Evolutionary conservation across 1,284 basidiomycete genomes (phyloP), one percentile per base, ranked within the genome.

Genomic region (Naganishia sp.): DNA sequence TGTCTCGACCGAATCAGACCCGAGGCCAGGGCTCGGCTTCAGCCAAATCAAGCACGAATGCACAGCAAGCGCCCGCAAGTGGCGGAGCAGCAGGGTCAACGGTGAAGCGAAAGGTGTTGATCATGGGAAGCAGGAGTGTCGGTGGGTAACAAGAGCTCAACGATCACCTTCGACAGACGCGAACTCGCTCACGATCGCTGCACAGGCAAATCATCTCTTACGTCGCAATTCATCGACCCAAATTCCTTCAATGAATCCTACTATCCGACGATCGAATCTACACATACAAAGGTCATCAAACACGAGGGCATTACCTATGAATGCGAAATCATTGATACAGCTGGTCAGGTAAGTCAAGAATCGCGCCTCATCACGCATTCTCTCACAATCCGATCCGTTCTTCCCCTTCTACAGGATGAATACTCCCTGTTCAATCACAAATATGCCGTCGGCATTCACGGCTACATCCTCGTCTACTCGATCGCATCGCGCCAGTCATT

Each of bases 311-410:
- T 86, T 52, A 89, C 94, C 72, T 98, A 92, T 76, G 87, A 92
- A 71, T 93, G 92, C 82, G 94, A 98, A 82, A 97, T 99, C 82
- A 92, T 99, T 76, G 96, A 99, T 81, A 97, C 94, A 68, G 96
- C 96, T 64, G 96, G 96, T 55, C 94, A 83, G 74, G 82, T 82
- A 44, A 70, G 81, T 73, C 6, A 48, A 5, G 44, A 21, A 21
- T 21, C 21, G 21, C 21, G 21, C 21, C 21, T 21, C 21, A 21
- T 21, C 21, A 21, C 21, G 21, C 21, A 21, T 21, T 21, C 21
- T 21, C 21, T 21, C 21, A 21, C 21, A 21, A 21, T 21, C 21
- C 21, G 21, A 21, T 21, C 21, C 21, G 21, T 21, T 21, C 21
- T 21, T 21, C 21, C 53, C 60, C 25, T 53, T 18, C 33, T 59